Conservation (phyloP, 139 green algal species). For the Desmodesmus armatus region DNA sequence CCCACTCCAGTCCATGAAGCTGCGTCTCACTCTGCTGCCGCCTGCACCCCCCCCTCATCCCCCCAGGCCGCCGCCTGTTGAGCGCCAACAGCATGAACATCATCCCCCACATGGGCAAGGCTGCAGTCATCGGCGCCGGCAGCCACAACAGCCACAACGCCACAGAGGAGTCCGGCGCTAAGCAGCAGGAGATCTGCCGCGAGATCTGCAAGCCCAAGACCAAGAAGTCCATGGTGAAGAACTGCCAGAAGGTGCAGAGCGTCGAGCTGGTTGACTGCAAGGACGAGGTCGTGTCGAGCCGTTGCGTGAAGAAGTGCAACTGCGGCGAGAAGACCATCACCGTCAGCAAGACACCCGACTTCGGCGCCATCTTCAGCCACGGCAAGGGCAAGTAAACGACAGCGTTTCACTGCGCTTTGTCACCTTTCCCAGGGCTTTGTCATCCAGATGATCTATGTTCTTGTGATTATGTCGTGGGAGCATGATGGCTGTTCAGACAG, state of each 20-base stretch:
- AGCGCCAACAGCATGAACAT: neutral
- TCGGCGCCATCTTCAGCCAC: no score
- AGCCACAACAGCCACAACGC: no score
- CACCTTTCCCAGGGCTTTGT: no score
- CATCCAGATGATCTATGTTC: no score
- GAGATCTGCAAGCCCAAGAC: slow-evolving; percentile 11
- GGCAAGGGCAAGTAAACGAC: no score
- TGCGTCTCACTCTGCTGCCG: neutral
- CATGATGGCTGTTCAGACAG: no score
- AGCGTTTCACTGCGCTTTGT: no score
- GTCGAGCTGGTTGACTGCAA: slow-evolving; percentile 14
- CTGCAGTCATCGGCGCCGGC: neutral
- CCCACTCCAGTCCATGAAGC: neutral
- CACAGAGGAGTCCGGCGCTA: neutral
- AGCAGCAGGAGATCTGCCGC: slow-evolving; percentile 17
- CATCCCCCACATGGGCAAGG: neutral
- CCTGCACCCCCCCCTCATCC: neutral
- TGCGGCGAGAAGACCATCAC: no score
- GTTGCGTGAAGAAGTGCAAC: neutral
- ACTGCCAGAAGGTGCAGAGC: neutral
- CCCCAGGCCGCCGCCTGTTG: neutral
- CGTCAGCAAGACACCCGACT: no score
- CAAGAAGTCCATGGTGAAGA: neutral
- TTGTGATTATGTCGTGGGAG: no score
- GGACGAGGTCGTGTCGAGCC: neutral